Conservation (phyloP, 2,329 filamentous ascomycete genomes). For the Trichophyton simii region DNA sequence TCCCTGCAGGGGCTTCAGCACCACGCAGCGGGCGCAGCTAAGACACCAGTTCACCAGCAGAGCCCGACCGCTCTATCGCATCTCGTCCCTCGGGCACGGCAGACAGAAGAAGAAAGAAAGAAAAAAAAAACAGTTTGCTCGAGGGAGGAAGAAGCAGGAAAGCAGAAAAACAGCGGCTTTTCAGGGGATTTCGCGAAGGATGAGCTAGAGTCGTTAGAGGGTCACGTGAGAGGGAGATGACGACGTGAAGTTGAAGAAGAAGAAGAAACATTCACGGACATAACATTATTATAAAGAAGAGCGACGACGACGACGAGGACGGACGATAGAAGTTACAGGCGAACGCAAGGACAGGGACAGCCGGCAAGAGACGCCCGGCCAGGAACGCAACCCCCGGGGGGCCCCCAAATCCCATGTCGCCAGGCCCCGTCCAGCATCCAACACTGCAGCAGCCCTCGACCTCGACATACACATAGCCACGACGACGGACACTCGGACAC, state of each 20-base stretch:
- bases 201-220: not conserved
- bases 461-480: not conserved
- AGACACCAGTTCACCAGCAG: not conserved
- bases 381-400: not conserved
- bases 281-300: no score
- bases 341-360: not conserved
- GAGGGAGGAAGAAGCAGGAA: not conserved
- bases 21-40: not conserved
- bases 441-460: not conserved
- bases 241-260: not conserved
- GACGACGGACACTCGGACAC: not conserved
- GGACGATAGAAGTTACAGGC: not conserved
- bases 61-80: not conserved
- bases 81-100: not conserved
- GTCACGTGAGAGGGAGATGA: not conserved
- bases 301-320: not conserved
- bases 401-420: not conserved
- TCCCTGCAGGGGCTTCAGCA: no score
- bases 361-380: not conserved
- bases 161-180: not conserved
- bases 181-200: not conserved
- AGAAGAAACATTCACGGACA: not conserved
- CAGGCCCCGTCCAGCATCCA: not conserved
- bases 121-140: not conserved
- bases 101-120: not conserved